Percentiles rank a stretch among this genome's conserved stretches.
Conservation (phyloP, 805 yeast species). For the Candida ponderosae region DNA sequence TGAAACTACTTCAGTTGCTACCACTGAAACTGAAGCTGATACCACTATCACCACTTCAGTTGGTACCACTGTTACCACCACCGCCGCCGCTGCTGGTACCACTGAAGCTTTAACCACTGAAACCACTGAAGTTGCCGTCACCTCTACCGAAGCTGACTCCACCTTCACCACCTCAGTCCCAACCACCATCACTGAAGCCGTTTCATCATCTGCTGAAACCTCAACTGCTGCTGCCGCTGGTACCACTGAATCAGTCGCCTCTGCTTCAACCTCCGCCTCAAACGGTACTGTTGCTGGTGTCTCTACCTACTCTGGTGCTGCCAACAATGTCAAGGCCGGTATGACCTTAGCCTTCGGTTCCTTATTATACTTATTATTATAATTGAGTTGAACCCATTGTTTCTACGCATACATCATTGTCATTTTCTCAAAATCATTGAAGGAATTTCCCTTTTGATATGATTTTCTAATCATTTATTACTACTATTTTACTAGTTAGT, state of each 20-base stretch:
- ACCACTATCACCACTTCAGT: slow-evolving; percentile 13
- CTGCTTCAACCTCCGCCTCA: background rate
- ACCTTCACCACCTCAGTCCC: slow-evolving; percentile 13
- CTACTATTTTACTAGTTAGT: no score
- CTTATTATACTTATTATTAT: slow-evolving; percentile 21
- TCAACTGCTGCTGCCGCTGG: slow-evolving; percentile 3
- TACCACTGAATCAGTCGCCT: slow-evolving; percentile 1
- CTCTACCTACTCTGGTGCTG: slow-evolving; percentile 7
- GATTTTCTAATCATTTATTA: background rate
- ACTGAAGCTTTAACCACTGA: slow-evolving; percentile 10
- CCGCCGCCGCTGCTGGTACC: background rate
- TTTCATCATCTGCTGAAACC: slow-evolving; percentile 5
- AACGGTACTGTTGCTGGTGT: slow-evolving; percentile 2
- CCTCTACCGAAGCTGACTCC: slow-evolving; percentile 14
- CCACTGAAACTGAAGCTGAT: slow-evolving; percentile 16
- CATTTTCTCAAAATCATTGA: background rate
- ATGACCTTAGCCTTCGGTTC: slow-evolving; percentile 21
- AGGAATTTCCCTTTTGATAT: background rate
- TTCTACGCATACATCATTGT: background rate
- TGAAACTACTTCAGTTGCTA: slow-evolving; percentile 3
- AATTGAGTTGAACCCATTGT: slow-evolving; percentile 4
- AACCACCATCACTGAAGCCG: slow-evolving; percentile 3
- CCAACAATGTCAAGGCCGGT: slow-evolving; percentile 9
- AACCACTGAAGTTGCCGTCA: slow-evolving; percentile 17
- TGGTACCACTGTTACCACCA: slow-evolving; percentile 21